Evolutionary conservation across 352 stramenopile species (phyloP).

Genomic region (Pythium vanterpoolii): DNA sequence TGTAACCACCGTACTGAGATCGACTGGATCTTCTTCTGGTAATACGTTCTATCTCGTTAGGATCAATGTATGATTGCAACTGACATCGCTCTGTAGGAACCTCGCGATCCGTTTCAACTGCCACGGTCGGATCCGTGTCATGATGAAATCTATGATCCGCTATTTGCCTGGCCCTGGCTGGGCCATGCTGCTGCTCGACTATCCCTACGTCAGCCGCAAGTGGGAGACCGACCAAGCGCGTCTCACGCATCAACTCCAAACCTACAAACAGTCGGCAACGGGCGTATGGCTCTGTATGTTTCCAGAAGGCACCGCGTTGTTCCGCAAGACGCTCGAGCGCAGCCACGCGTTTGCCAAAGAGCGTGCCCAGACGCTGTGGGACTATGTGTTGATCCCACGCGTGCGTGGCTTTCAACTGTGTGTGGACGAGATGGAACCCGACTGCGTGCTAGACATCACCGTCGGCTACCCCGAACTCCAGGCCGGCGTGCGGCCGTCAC

Average conservation of each 20-base stretch:
- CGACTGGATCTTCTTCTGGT: slow-evolving; percentile 84
- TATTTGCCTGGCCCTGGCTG: slow-evolving; percentile 59
- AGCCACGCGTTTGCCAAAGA: slow-evolving; percentile 58
- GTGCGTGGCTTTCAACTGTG: slow-evolving; percentile 70
- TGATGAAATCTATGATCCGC: slow-evolving; percentile 75
- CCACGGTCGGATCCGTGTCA: slow-evolving; percentile 72
- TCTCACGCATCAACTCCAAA: slow-evolving; percentile 41
- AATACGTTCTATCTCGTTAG: too few relatives aligned
- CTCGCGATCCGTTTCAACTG: slow-evolving; percentile 54
- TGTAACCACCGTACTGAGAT: slow-evolving; percentile 80
- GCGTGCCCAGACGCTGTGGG: slow-evolving; percentile 39
- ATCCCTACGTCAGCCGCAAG: slow-evolving; percentile 68
- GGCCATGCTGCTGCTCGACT: slow-evolving; percentile 65
- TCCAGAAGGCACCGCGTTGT: slow-evolving; percentile 70
- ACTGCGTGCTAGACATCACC: slow-evolving; percentile 72
- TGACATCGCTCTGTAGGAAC: slow-evolving; percentile 25
- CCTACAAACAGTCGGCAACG: slow-evolving; percentile 45
- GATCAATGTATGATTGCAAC: background rate
- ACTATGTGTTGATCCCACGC: slow-evolving; percentile 70
- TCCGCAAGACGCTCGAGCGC: slow-evolving; percentile 58
- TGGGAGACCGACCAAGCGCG: slow-evolving; percentile 62
- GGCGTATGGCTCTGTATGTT: slow-evolving; percentile 78
- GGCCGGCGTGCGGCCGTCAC: slow-evolving; percentile 63
- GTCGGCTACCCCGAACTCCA: slow-evolving; percentile 75
- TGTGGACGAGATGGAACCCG: slow-evolving; percentile 54